Percentiles rank a stretch among this genome's conserved stretches.
Evolutionary conservation across 1,139 yeast species (phyloP).

Genomic region (Blastobotrys petasosporus): DNA sequence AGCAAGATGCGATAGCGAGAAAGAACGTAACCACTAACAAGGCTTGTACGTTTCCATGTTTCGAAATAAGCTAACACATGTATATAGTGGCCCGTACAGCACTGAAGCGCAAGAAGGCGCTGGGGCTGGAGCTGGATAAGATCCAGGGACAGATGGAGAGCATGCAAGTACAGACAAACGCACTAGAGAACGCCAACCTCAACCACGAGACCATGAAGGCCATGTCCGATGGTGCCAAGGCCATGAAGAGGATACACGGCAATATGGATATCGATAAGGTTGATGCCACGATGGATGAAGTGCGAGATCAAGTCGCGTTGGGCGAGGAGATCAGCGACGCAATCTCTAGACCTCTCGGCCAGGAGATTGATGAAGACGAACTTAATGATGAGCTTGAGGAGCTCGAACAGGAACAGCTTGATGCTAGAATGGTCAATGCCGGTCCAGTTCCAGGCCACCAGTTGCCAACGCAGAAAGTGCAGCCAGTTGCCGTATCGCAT

Average conservation of each 20-base stretch:
- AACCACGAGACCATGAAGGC: conserved; percentile 98
- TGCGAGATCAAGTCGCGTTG: conserved; percentile 91
- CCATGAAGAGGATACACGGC: conserved; percentile 94
- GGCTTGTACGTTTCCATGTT: conserved; percentile 40
- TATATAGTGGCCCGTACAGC: conserved; percentile 67
- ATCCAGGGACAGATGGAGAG: conserved; percentile 86
- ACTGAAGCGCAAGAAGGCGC: conserved; percentile 78
- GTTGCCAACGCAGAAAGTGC: conserved; percentile 32
- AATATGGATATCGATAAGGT: conserved; percentile 95
- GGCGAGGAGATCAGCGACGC: conserved; percentile 96
- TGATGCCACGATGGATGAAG: conserved; percentile 97
- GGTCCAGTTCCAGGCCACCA: conserved; percentile 37
- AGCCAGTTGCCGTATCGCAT: conserved; percentile 24
- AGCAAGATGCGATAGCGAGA: conserved; percentile 77
- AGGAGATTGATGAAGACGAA: conserved; percentile 72
- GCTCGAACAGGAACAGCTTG: conserved; percentile 74
- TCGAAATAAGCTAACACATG: too few relatives aligned
- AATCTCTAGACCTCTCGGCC: conserved; percentile 83
- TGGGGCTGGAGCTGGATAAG: conserved; percentile 70
- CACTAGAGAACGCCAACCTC: conserved; percentile 92
- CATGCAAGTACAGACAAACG: conserved; percentile 78
- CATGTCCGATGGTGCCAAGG: conserved; percentile 95
- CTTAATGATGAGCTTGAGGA: conserved; percentile 92
- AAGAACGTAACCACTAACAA: conserved; percentile 65
- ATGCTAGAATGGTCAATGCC: conserved; percentile 49